Evolutionary conservation across 1,139 yeast genomes (phyloP).

Genomic region (Sugiyamaella pinicola): DNA sequence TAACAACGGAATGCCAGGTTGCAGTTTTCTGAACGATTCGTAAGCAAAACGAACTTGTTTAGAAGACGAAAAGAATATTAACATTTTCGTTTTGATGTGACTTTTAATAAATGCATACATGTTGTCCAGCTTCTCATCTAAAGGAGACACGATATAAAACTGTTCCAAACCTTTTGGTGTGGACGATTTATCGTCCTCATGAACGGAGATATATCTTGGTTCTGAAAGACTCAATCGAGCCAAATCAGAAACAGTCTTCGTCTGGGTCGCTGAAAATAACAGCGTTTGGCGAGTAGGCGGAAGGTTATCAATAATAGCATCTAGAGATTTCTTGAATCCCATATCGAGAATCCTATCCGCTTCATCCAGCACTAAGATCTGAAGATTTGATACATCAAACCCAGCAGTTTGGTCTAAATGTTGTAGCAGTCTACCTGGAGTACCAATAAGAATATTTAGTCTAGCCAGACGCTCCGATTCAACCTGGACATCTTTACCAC

Average conservation of each 20-base stretch:
- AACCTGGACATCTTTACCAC: slow-evolving; percentile 89
- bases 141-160: slow-evolving; percentile 67
- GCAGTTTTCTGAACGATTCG: slow-evolving; percentile 86
- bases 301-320: slow-evolving; percentile 77
- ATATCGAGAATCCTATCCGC: slow-evolving; percentile 95
- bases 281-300: slow-evolving; percentile 84
- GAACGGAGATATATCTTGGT: slow-evolving; percentile 65
- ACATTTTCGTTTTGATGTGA: slow-evolving; percentile 79
- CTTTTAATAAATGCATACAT: slow-evolving; percentile 89
- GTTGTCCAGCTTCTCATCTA: slow-evolving; percentile 81
- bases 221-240: slow-evolving; percentile 84
- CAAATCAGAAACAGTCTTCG: slow-evolving; percentile 81
- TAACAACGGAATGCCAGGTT: slow-evolving; percentile 92
- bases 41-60: slow-evolving; percentile 94
- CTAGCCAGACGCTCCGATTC: slow-evolving; percentile 84
- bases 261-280: slow-evolving; percentile 90
- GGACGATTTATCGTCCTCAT: slow-evolving; percentile 52
- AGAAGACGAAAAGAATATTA: slow-evolving; percentile 89
- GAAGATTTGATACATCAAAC: slow-evolving; percentile 75
- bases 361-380: slow-evolving; percentile 85
- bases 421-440: slow-evolving; percentile 94
- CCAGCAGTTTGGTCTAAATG: slow-evolving; percentile 95
- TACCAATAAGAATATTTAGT: slow-evolving; percentile 87
- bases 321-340: slow-evolving; percentile 92
- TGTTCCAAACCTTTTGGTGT: slow-evolving; percentile 89